Percentiles rank a stretch among this genome's conserved stretches.
phyloP scores from a whole-genome alignment of 257 asterid species.

The Perilla frutescens region DNA sequence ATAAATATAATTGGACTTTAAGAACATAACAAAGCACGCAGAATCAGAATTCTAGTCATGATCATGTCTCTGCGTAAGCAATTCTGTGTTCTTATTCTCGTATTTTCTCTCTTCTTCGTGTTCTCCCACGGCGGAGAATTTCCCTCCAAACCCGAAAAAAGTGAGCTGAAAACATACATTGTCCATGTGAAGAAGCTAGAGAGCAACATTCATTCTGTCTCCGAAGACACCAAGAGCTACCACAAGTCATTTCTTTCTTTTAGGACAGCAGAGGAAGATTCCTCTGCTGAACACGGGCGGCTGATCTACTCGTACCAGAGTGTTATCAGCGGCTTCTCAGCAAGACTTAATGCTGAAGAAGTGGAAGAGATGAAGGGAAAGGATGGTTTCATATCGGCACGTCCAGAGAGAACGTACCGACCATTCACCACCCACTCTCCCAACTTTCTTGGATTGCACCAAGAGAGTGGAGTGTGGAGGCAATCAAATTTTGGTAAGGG shows the following conservation, averaged over 20 bases:
- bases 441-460: constrained; percentile 42
- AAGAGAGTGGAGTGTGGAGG: constrained; percentile 39
- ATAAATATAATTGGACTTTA: constrained; percentile 19
- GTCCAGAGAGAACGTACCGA: constrained; percentile 31
- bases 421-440: constrained; percentile 48
- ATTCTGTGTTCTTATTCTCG: constrained; percentile 10
- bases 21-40: neutral
- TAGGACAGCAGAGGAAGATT: neutral
- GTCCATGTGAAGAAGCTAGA: constrained; percentile 34
- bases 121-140: neutral
- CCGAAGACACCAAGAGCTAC: constrained; percentile 26
- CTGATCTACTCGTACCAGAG: constrained; percentile 37
- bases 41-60: neutral
- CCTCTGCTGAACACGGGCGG: neutral
- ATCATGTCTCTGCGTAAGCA: constrained; percentile 18
- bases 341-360: constrained; percentile 34
- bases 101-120: neutral
- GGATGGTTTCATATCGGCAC: constrained; percentile 35
- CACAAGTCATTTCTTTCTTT: constrained; percentile 29
- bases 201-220: neutral
- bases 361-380: constrained; percentile 31
- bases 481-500: constrained; percentile 40
- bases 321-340: constrained; percentile 45
- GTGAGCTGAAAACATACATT: constrained; percentile 32
- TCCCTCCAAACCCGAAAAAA: neutral